Evolutionary conservation across 2,329 filamentous ascomycete species (phyloP).

Genomic region (Aspergillus ruber): DNA sequence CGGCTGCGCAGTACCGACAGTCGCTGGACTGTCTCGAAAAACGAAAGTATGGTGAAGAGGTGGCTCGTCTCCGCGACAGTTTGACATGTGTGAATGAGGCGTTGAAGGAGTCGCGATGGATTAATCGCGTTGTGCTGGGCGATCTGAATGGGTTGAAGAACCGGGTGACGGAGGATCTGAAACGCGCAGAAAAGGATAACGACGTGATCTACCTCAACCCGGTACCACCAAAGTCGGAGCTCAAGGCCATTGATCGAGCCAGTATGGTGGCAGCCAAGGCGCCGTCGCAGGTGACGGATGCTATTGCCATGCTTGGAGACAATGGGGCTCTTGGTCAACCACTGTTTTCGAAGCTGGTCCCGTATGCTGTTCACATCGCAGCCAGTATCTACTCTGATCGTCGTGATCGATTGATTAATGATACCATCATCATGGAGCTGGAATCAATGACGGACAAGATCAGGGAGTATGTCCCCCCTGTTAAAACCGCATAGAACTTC

Average conservation of each 20-base stretch:
- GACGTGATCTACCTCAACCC: conserved; percentile 85
- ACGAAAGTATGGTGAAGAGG: conserved; percentile 89
- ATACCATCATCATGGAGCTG: conserved; percentile 76
- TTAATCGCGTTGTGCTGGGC: conserved; percentile 73
- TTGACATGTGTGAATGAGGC: conserved; percentile 78
- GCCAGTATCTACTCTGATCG: conserved; percentile 93
- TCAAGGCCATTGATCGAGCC: conserved; percentile 77
- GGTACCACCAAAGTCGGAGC: conserved; percentile 80
- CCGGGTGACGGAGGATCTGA: conserved; percentile 77
- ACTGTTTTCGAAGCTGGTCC: conserved; percentile 84
- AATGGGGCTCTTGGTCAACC: conserved; percentile 74
- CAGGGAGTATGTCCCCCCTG: conserved; percentile 52
- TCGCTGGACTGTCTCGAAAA: conserved; percentile 90
- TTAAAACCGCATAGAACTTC: background rate
- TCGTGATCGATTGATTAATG: conserved; percentile 82
- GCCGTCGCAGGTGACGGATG: conserved; percentile 75
- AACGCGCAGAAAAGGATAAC: conserved; percentile 91
- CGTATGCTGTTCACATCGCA: conserved; percentile 90
- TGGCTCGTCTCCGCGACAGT: conserved; percentile 77
- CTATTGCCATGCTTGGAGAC: conserved; percentile 73
- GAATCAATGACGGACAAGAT: conserved; percentile 74
- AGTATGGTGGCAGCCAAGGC: conserved; percentile 78
- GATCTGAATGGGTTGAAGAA: conserved; percentile 79
- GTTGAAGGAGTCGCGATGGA: conserved; percentile 72
- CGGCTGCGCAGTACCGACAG: conserved; percentile 86